Conservation (phyloP, 2,329 filamentous ascomycete species). For the Fusarium graminum region DNA sequence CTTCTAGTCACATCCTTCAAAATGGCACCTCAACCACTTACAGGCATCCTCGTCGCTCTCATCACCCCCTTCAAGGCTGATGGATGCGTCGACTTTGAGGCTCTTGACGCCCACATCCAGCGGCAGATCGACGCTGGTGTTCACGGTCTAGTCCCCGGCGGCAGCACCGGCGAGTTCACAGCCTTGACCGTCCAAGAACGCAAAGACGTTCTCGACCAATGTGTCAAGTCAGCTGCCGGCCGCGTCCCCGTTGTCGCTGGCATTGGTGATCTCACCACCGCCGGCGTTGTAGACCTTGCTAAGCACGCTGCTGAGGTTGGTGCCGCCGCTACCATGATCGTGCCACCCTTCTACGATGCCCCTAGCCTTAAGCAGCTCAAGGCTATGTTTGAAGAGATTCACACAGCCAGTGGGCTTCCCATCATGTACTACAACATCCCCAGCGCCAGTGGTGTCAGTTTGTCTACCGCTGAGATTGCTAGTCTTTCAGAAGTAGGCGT, state of each 20-base stretch:
- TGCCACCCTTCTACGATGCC: conserved; percentile 64
- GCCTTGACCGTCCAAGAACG: conserved; percentile 59
- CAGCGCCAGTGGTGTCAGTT: conserved; percentile 58
- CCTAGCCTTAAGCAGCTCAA: conserved; percentile 52
- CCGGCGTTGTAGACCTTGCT: conserved; percentile 46
- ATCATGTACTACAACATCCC: conserved; percentile 67
- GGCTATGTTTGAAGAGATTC: conserved; percentile 59
- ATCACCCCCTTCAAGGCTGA: conserved; percentile 63
- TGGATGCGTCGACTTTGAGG: conserved; percentile 55
- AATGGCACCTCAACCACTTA: conserved; percentile 47
- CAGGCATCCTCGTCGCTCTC: conserved; percentile 63
- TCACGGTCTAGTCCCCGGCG: conserved; percentile 64
- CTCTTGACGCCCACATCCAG: conserved; percentile 58
- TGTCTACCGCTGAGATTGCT: conserved; percentile 59
- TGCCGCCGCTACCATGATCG: conserved; percentile 61
- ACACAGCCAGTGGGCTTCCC: conserved; percentile 56
- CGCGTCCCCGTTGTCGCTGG: conserved; percentile 59
- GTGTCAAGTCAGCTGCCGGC: conserved; percentile 53
- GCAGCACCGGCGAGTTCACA: conserved; percentile 64
- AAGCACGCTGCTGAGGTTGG: conserved; percentile 53
- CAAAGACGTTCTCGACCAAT: conserved; percentile 58
- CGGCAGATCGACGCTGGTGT: conserved; percentile 59
- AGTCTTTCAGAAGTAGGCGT: conserved; percentile 60
- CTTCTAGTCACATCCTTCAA: background rate
- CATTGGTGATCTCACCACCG: conserved; percentile 59